Conservation (phyloP, 208 protist genomes). For the Leishmania tarentolae region DNA sequence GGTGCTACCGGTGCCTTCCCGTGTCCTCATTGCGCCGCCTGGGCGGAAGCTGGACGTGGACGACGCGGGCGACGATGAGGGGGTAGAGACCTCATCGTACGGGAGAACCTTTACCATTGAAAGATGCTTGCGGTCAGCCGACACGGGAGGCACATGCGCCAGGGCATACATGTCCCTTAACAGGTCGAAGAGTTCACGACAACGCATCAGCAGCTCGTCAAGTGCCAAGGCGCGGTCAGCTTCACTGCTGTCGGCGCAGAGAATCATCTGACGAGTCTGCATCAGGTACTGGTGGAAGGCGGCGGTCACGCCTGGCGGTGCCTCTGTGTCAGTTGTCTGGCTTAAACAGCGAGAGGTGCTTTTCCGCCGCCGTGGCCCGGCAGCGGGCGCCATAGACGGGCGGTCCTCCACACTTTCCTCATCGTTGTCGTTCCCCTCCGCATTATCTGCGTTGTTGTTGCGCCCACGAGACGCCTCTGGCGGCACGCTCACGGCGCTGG, state of each 20-base stretch:
- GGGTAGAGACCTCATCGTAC: slow-evolving; percentile 12
- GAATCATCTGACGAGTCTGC: slow-evolving; percentile 15
- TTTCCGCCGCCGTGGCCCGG: not conserved
- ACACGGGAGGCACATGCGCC: not conserved
- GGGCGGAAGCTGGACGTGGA: not conserved
- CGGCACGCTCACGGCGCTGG: not conserved
- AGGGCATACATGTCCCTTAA: slow-evolving; percentile 19
- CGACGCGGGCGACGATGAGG: not conserved
- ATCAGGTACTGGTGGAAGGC: slow-evolving; percentile 26
- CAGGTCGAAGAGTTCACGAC: slow-evolving; percentile 29
- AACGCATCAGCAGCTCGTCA: slow-evolving; percentile 26
- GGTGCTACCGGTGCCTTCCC: not conserved
- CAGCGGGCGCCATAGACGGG: slow-evolving; percentile 1
- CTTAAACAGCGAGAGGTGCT: not conserved
- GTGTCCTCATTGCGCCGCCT: not conserved
- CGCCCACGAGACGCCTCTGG: not conserved
- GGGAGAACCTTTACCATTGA: slow-evolving; percentile 27
- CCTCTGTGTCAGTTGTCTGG: not conserved
- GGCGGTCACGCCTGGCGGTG: not conserved
- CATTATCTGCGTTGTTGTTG: not conserved
- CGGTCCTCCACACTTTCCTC: not conserved
- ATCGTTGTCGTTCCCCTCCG: not conserved
- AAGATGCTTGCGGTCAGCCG: slow-evolving; percentile 4
- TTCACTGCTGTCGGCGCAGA: slow-evolving; percentile 11
- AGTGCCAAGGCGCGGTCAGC: slow-evolving; percentile 20